Base-by-base conservation (phyloP, 2,329 filamentous ascomycete species). In the Xylaria sp. region DNA sequence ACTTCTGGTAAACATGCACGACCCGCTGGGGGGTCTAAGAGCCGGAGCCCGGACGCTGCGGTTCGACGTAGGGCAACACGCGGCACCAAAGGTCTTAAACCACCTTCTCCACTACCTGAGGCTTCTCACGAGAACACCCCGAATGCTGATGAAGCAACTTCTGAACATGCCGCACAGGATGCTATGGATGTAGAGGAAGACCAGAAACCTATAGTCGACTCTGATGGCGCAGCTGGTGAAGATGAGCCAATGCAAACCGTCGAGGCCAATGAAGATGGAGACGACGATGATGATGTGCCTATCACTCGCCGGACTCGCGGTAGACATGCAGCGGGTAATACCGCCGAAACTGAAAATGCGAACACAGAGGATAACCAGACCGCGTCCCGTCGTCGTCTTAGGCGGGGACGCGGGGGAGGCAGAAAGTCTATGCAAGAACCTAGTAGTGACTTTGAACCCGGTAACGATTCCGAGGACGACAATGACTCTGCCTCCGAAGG, bases 371-470 rank as follows among this genome's bases (percentile, higher is more conserved):
- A 68, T 5, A 77, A 77, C 44, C 76, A 76, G 12, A 76, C 78
- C 13, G 76, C 74, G n/a, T 75, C 77, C n/a, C 78, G 81, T 27
- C 81, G 85, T 27, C 85, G 86, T 5, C 77, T 87, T 54, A 88
- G 81, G 13, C 84, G 82, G 63, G 84, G 82, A 25, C 69, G 63
- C 64, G 82, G 80, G 16, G 84, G 83, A 50, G 82, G 83, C 70
- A 84, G 79, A 72, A 82, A 84, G 71, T 77, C 83, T 6, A 75
- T 81, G 1, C 83, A 86, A 65, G 87, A 89, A 66, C 84, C 83
- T 5, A 89, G 87, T 60, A 89, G 87, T 72, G 87, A 90, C 71
- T 90, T 89, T 73, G 87, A 90, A 63, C 87, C 87, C 21, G 85
- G 82, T 16, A 86, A 88, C 27, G 87, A 88, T 62, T 88, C 86